Conservation (phyloP, 1,139 yeast genomes). For the Citeromyces hawaiiensis region DNA sequence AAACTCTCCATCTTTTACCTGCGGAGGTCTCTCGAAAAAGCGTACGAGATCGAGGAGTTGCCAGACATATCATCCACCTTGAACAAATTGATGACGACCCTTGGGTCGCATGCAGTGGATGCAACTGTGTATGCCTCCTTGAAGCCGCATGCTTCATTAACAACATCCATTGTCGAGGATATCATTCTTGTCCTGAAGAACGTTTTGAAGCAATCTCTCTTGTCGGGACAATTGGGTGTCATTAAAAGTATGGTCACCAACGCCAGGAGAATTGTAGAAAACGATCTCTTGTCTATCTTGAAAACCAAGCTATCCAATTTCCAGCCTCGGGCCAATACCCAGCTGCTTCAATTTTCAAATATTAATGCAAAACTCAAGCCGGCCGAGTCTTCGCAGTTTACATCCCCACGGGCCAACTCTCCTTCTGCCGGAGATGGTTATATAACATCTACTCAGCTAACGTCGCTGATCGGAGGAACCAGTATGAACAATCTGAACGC, state of each 20-base stretch:
- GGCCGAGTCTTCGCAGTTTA: conserved; percentile 5
- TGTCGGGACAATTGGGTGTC: conserved; percentile 44
- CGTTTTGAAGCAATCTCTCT: conserved; percentile 43
- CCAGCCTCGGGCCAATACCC: conserved; percentile 33
- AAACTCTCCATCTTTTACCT: conserved; percentile 51
- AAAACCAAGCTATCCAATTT: conserved; percentile 41
- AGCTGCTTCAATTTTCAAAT: conserved; percentile 11
- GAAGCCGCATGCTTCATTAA: conserved; percentile 44
- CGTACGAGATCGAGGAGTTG: conserved; percentile 66
- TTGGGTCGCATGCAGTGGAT: conserved; percentile 3
- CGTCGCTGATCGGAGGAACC: conserved; percentile 9
- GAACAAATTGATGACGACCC: conserved; percentile 11
- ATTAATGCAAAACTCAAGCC: conserved; percentile 3
- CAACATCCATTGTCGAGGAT: conserved; percentile 83
- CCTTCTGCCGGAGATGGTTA: conserved; percentile 10
- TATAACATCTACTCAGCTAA: background rate
- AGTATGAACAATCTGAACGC: background rate
- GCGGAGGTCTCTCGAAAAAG: conserved; percentile 70
- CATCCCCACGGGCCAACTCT: conserved; percentile 14
- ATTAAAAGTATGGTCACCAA: conserved; percentile 37
- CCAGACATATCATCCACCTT: conserved; percentile 28
- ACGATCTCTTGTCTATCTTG: conserved; percentile 30
- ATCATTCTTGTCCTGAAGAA: conserved; percentile 59
- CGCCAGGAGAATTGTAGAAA: conserved; percentile 28
- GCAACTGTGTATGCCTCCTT: conserved; percentile 8